phyloP scores from a whole-genome alignment of 805 yeast genomes.

The Torulaspora maleeae region DNA sequence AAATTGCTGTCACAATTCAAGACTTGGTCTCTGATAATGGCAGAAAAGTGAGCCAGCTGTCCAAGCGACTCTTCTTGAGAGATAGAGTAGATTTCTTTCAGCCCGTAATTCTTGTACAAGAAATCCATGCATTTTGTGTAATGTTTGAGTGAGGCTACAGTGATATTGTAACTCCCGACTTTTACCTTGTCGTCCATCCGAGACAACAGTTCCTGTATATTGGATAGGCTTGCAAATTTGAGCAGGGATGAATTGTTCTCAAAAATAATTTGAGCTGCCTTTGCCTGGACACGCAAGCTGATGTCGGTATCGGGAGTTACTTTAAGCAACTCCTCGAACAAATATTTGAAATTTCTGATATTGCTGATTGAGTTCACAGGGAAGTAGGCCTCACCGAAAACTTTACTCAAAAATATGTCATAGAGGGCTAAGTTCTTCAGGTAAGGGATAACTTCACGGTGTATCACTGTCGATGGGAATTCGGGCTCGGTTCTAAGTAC shows the following conservation, averaged over 20 bases:
- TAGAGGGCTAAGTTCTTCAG: slow-evolving; percentile 12
- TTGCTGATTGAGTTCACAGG: slow-evolving; percentile 15
- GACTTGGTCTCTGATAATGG: slow-evolving; percentile 9
- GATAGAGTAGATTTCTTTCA: slow-evolving; percentile 23
- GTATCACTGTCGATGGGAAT: slow-evolving; percentile 7
- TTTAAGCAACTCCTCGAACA: slow-evolving; percentile 5
- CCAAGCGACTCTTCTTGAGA: slow-evolving; percentile 19
- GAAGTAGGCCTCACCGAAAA: slow-evolving; percentile 18
- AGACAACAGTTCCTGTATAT: slow-evolving; percentile 12
- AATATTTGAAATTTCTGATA: slow-evolving; percentile 16
- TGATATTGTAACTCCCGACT: slow-evolving; percentile 7
- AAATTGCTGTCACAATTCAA: not conserved
- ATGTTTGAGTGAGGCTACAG: slow-evolving; percentile 10
- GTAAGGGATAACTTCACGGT: slow-evolving; percentile 26
- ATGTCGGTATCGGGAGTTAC: not conserved
- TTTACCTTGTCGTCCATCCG: slow-evolving; percentile 10
- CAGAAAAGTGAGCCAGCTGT: slow-evolving; percentile 26
- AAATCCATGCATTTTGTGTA: slow-evolving; percentile 19
- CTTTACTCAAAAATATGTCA: slow-evolving; percentile 14
- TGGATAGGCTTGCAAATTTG: slow-evolving; percentile 1
- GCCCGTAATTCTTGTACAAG: slow-evolving; percentile 12
- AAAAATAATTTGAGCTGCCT: slow-evolving; percentile 19
- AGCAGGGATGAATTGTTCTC: slow-evolving; percentile 18
- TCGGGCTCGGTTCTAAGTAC: slow-evolving; percentile 11
- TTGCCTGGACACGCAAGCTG: slow-evolving; percentile 1